Evolutionary conservation across 768 basidiomycete genomes (phyloP), one percentile per base, ranked within the genome.

Genomic region (Amanita fuliginea): DNA sequence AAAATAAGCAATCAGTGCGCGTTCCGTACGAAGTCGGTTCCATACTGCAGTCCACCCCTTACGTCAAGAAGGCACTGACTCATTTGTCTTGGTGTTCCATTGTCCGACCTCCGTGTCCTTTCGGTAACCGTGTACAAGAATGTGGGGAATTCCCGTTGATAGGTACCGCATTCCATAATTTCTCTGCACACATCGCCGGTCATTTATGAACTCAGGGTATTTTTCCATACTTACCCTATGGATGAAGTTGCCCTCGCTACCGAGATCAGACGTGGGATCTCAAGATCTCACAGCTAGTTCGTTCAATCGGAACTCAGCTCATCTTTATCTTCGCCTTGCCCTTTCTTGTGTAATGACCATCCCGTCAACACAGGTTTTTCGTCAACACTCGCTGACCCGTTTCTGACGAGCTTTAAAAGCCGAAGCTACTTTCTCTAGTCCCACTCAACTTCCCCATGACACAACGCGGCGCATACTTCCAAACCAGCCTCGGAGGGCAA

Each of bases 191-290:
- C 14, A 22, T 19, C 39, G 11, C 46, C 35, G 46, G 46, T 18
- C 6, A 47, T 47, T 22, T 39, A 47, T 47, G 33, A 47, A 35
- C 22, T 39, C 35, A 47, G 32, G 39, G 39, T 28, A 19, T 42
- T 13, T 24, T 32, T 40, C 26, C 37, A 13, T 13, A 21, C 32
- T 36, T 13, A 10, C 26, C 32, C 26, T 28, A 14, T n/a, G 21
- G 24, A 47, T 28, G 36, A 32, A 47, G 46, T 47, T 32, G 4
- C 46, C 41, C 41, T 49, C 48, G 48, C 32, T 50, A 35, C 49
- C 37, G 42, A 41, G 41, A 42, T 40, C 40, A 50, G 47, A 42
- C 39, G 39, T 42, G 39, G 28, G 42, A 50, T 50, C 49, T 50
- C 21, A 35, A 22, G 49, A 50, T 50, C 49, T 42, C 26, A 34